A percentile compares a stretch with the other conserved stretches of the same genome.
Evolutionary conservation across 2,329 filamentous ascomycete genomes (phyloP).

Genomic region (Colletotrichum scovillei): DNA sequence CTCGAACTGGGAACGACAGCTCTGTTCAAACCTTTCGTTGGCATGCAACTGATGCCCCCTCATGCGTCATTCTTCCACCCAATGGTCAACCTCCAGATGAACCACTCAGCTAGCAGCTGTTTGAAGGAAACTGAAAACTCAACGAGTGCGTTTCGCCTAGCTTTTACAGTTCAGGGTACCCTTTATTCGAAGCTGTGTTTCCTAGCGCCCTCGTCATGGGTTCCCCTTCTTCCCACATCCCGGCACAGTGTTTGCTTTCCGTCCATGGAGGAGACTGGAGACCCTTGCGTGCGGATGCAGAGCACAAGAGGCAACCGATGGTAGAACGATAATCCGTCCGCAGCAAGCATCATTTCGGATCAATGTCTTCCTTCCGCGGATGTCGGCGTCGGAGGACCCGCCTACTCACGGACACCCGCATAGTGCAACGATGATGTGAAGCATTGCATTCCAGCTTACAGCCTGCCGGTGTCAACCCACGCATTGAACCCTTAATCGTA

Average conservation of each 20-base stretch:
- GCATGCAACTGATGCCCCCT: not conserved
- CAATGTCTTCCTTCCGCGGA: not conserved
- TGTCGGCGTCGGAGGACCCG: not conserved
- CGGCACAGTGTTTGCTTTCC: not conserved
- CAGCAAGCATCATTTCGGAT: not conserved
- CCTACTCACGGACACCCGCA: not conserved
- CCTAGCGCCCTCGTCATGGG: not conserved
- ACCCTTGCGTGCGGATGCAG: not conserved
- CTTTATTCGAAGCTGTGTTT: not conserved
- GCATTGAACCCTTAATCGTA: not conserved
- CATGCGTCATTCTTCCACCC: constrained; percentile 1
- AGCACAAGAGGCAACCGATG: not conserved
- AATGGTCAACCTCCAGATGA: constrained; percentile 22
- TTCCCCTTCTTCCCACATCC: constrained; percentile 20
- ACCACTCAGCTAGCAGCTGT: not conserved
- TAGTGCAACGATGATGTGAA: not conserved
- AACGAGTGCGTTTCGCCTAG: not conserved
- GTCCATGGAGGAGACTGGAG: not conserved
- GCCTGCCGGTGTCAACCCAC: not conserved
- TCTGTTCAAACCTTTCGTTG: not conserved
- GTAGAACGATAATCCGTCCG: not conserved
- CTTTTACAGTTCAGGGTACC: not conserved
- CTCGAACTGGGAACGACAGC: not conserved
- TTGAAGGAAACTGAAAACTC: not conserved
- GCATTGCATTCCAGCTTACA: not conserved